These are phyloP conservation scores for Beauveria brongniartii DNA, from an alignment of 2,329 filamentous ascomycete species.

Conservation along the genomic window DNA sequence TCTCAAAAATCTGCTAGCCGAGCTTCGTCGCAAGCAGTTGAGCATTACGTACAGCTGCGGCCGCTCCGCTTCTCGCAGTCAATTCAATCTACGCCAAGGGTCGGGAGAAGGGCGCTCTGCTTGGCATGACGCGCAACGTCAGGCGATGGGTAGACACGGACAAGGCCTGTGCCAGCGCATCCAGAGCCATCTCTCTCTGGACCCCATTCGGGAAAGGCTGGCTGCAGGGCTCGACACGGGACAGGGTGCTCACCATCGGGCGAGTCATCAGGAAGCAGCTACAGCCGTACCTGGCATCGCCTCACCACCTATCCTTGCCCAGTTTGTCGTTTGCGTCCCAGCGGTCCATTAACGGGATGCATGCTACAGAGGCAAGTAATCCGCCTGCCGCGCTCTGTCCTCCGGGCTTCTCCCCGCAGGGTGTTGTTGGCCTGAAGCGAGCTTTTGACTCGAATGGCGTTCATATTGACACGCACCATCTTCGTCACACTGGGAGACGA, in stretches of 20 bases:
- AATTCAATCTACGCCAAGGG: background rate
- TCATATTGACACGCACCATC: background rate
- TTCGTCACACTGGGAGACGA: background rate
- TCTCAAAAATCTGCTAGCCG: background rate
- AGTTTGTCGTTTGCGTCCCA: background rate
- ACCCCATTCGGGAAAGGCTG: background rate
- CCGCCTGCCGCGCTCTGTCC: background rate
- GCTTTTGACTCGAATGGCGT: background rate
- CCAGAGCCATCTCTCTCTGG: conserved; percentile 2
- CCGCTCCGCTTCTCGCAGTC: background rate
- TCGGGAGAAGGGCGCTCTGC: background rate
- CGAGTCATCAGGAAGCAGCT: background rate
- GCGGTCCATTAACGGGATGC: background rate
- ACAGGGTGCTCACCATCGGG: background rate
- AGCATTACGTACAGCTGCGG: background rate
- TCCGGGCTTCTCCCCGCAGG: conserved; percentile 1
- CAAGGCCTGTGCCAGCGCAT: background rate
- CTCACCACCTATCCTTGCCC: conserved; percentile 1
- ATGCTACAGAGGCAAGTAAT: background rate
- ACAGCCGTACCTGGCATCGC: background rate
- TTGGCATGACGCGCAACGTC: conserved; percentile 4
- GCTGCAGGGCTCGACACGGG: background rate
- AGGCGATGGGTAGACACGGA: conserved; percentile 1
- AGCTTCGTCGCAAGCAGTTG: background rate
- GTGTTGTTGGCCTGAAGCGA: background rate